Evolutionary conservation across 2,329 filamentous ascomycete species (phyloP).

Genomic region (Trichoderma pleuroti): DNA sequence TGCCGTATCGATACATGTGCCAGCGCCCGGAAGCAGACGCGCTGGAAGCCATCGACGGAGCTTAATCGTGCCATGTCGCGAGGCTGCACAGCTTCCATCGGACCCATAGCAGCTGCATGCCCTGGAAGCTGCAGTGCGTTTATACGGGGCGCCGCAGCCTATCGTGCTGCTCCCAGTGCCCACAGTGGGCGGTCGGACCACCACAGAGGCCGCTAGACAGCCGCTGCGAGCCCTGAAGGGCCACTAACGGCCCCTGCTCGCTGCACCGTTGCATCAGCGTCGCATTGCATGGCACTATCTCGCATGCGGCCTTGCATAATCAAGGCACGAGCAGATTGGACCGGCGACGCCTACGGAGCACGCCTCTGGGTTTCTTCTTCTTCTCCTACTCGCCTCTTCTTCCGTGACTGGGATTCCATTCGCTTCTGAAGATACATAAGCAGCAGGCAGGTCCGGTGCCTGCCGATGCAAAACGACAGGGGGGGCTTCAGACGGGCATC

Average conservation of each 20-base stretch:
- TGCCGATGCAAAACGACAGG: constrained; percentile 9
- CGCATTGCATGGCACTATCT: constrained; percentile 19
- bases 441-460: not conserved
- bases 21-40: not conserved
- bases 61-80: constrained; percentile 15
- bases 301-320: constrained; percentile 15
- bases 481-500: not conserved
- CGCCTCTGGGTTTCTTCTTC: not conserved
- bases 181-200: constrained; percentile 13
- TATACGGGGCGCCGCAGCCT: not conserved
- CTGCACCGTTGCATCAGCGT: constrained; percentile 19
- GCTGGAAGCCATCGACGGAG: constrained; percentile 13
- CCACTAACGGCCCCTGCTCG: constrained; percentile 5
- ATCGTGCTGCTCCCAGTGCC: constrained; percentile 2
- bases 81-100: constrained; percentile 9
- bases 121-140: not conserved
- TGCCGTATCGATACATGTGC: not conserved
- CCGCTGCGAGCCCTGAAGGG: not conserved
- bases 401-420: constrained; percentile 2
- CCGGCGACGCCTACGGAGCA: not conserved
- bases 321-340: constrained; percentile 16
- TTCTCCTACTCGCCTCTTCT: not conserved
- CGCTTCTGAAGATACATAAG: constrained; percentile 2
- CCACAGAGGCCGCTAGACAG: constrained; percentile 3
- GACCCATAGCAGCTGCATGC: constrained; percentile 5